A percentile compares a stretch with the other conserved stretches of the same genome.
Evolutionary conservation across 768 basidiomycete species (phyloP).

Genomic region (Leccinum longicurvipes): DNA sequence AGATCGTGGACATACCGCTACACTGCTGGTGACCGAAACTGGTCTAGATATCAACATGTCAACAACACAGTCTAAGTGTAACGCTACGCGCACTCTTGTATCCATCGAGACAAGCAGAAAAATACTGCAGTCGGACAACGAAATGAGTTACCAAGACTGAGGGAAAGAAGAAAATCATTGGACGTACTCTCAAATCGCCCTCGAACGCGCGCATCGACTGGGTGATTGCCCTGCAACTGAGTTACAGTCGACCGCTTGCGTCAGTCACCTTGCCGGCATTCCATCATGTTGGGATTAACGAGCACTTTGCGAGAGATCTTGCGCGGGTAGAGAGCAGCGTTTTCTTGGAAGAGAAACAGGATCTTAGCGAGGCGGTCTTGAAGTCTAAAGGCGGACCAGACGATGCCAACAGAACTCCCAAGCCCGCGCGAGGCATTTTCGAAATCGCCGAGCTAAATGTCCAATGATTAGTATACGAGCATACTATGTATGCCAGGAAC

Average conservation of each 20-base stretch:
- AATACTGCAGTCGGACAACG: conserved; percentile 35
- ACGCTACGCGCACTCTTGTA: conserved; percentile 37
- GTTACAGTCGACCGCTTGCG: conserved; percentile 37
- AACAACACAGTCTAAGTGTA: neutral
- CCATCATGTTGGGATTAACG: conserved; percentile 30
- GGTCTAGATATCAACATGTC: neutral
- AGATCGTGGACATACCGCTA: neutral
- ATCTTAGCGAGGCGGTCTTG: conserved; percentile 49
- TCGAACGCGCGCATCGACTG: conserved; percentile 45
- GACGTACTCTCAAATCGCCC: conserved; percentile 42
- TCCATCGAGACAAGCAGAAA: conserved; percentile 44
- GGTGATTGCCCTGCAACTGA: conserved; percentile 37
- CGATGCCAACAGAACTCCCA: conserved; percentile 52
- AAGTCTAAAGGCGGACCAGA: conserved; percentile 47
- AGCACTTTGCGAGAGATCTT: conserved; percentile 35
- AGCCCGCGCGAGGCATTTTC: conserved; percentile 52
- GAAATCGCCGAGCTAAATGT: conserved; percentile 44
- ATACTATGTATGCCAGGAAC: neutral
- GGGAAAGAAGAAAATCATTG: neutral
- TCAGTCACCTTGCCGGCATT: conserved; percentile 24
- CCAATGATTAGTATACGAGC: neutral
- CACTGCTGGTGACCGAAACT: neutral
- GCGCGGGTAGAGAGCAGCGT: conserved; percentile 51
- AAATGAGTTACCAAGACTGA: neutral
- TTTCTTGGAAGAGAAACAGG: conserved; percentile 49